Base-by-base conservation (phyloP, 108 stramenopile species). In the Fragilaria radians region DNA sequence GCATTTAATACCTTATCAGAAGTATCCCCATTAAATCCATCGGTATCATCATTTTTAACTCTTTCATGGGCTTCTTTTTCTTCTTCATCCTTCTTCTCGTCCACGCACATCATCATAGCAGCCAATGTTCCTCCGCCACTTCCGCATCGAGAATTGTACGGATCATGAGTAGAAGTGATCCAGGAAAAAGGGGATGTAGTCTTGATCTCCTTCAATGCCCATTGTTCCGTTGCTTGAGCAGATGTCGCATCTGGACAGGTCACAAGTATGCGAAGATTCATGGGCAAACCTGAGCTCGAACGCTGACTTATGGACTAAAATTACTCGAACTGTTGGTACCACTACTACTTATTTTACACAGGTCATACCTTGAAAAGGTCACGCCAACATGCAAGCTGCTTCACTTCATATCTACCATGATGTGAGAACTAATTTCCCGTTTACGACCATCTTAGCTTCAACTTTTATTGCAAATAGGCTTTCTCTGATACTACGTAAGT, bases 91-190 rank as follows among this genome's bases (percentile, higher is more conserved):
- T 9, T 29, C 5, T 28, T 14, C 5, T 28, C 54, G 19, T 18
- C 51, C 11, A 22, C 5, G 23, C 71, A 65, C 46, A 72, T 63
- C 7, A 77, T 76, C 67, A 91, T 30, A 0, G 85, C 85, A 18
- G 82, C 82, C 53, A 91, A 58, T 3, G 85, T 87, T 1, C 89
- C 89, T 23, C 89, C 89, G 9, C 85, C 85, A 60, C 75, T 79
- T 27, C 89, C 89, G 55, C 82, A 66, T 32, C 85, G 70, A 18
- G 74, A 63, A 32, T 73, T 79, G 50, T 57, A 78, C 18, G 89
- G 82, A 77, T 91, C 89, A 59, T 61, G 78, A 4, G 85, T 79
- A 0, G 83, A 80, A 4, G 86, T 46, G 28, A 80, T n/a, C 19
- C 59, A 59, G 5, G 50, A 64, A 54, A 49, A 47, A 2, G 49